Percentiles rank a stretch among this genome's conserved stretches.
Conservation (phyloP, 495 filamentous ascomycete genomes). For the Penicillium bovifimosum region DNA sequence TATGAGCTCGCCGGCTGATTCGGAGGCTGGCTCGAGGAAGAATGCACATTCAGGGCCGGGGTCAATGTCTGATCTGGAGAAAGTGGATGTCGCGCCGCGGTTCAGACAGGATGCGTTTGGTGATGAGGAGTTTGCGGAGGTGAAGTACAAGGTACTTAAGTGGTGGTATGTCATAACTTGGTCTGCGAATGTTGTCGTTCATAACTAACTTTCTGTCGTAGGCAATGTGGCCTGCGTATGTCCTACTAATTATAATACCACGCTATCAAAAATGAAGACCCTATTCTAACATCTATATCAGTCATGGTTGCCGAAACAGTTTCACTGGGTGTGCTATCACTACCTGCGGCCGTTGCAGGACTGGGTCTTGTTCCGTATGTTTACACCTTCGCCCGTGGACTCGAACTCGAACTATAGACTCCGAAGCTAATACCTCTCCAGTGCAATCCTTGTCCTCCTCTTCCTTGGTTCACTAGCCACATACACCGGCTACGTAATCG, state of each 20-base stretch:
- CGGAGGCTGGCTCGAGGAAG: conserved; percentile 3
- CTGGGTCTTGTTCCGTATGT: conserved; percentile 55
- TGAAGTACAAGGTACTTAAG: conserved; percentile 37
- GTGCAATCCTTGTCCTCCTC: conserved; percentile 62
- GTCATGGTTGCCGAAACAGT: conserved; percentile 71
- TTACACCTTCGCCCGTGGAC: background rate
- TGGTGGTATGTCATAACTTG: conserved; percentile 34
- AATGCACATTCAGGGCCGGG: conserved; percentile 5
- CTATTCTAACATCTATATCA: conserved; percentile 8
- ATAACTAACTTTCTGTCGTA: conserved; percentile 6
- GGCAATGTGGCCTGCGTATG: conserved; percentile 40
- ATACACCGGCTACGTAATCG: conserved; percentile 74
- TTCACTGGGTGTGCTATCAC: conserved; percentile 61
- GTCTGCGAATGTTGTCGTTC: background rate
- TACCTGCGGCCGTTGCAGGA: conserved; percentile 59
- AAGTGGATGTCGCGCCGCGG: conserved; percentile 9
- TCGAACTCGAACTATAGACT: background rate
- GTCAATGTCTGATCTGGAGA: conserved; percentile 14
- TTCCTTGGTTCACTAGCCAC: conserved; percentile 60
- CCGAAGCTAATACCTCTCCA: conserved; percentile 4
- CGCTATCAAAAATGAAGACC: background rate
- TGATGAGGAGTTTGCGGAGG: conserved; percentile 36
- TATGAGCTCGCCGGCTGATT: conserved; percentile 5
- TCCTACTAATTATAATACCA: conserved; percentile 8
- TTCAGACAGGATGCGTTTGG: conserved; percentile 36